These are phyloP conservation scores for Quercus berberidifolia DNA, from an alignment of 306 rosid species.

Conservation along the genomic window DNA sequence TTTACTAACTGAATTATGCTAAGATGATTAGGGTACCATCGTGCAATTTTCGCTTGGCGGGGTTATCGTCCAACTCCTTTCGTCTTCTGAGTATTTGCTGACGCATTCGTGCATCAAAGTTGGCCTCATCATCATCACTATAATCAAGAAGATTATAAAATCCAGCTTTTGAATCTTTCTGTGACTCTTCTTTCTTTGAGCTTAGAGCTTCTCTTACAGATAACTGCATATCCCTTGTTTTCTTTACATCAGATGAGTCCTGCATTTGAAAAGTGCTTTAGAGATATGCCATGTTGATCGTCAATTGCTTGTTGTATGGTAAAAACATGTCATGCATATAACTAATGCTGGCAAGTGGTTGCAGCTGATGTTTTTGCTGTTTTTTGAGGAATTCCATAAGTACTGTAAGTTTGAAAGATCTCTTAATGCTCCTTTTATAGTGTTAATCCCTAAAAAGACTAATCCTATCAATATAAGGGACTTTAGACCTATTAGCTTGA, in stretches of 20 bases:
- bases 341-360: too few species aligned
- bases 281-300: neutral
- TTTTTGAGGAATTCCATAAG: too few species aligned
- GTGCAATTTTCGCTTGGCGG: constrained; percentile 52
- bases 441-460: too few species aligned
- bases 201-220: constrained; percentile 79
- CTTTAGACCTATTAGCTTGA: too few species aligned
- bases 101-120: constrained; percentile 91
- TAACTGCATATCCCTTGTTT: constrained; percentile 64
- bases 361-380: too few species aligned
- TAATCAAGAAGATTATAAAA: constrained; percentile 30
- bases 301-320: neutral
- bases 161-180: constrained; percentile 41
- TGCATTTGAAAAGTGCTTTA: constrained; percentile 24
- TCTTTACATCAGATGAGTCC: constrained; percentile 40
- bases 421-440: too few species aligned
- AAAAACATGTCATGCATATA: too few species aligned
- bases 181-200: constrained; percentile 68
- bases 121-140: constrained; percentile 66
- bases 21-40: constrained; percentile 44
- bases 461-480: too few species aligned
- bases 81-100: constrained; percentile 72
- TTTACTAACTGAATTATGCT: constrained; percentile 16
- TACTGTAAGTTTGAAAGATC: too few species aligned
- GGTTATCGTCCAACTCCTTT: constrained; percentile 66